Evolutionary conservation across 192 early-diverging fungal genomes (phyloP), one percentile per base, ranked within the genome.

Genomic region (Backusella westeae): DNA sequence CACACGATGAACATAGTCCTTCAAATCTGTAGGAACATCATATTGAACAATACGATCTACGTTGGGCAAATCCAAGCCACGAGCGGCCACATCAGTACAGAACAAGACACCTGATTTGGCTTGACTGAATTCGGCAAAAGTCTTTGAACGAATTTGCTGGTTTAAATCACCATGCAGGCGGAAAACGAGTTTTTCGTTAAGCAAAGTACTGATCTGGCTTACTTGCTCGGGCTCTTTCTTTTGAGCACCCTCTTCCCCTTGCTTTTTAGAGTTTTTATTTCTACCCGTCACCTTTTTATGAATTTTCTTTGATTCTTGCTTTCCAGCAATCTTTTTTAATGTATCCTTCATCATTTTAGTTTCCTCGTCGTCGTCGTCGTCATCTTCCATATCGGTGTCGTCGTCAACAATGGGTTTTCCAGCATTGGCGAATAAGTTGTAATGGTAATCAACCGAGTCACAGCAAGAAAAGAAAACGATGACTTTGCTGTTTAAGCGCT

Each of bases 81-180:
- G 94, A 3, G 98, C 97, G 1, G 97, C 96, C 4, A 99, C 96
- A 84, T 98, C 97, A 1, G 98, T 99, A 72, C 94, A 96, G 79
- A 99, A 89, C 34, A 99, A 85, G 21, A 99, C 86, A 41, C 93
- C 90, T n/a, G 87, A 85, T 10, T 83, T 44, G 14, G 86, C 66
- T 53, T 86, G 81, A 38, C 90, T 87, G 80, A 97, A 97, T 72
- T 87, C 87, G 12, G 83, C 78, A 80, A 91, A 97, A 3, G 93
- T 92, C 35, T 90, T 86, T 0, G 91, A 91, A 63, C 98, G 94
- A 21, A 89, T 84, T 42, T 86, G 83, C 81, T 98, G 97, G 19
- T 91, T 86, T 78, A 98, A 85, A 67, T 93, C 92, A 35, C 97
- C 98, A 79, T 98, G 96, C 26, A 99, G 89, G 65, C 94, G 89